Evolutionary conservation across 1,284 basidiomycete species (phyloP).

Genomic region (Leucoagaricus sp.): DNA sequence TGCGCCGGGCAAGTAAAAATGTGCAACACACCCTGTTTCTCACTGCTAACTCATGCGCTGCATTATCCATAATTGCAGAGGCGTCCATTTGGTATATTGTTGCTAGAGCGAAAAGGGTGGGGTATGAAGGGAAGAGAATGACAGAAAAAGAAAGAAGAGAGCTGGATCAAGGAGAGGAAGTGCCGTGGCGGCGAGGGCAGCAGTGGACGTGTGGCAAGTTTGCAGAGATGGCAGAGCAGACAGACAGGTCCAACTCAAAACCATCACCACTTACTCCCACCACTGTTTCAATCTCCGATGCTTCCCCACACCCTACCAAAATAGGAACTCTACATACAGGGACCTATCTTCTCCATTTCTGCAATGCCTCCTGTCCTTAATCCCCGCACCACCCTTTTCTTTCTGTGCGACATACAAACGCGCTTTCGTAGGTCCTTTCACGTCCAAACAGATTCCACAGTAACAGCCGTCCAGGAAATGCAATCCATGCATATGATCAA

Average conservation of each 20-base stretch:
- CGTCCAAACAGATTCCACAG: background rate
- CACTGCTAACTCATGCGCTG: conserved; percentile 38
- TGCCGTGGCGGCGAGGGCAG: conserved; percentile 19
- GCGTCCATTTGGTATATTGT: conserved; percentile 9
- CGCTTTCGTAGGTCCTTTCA: conserved; percentile 60
- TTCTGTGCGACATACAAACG: conserved; percentile 81
- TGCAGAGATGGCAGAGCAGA: conserved; percentile 10
- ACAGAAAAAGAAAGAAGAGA: conserved; percentile 20
- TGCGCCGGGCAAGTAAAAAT: background rate
- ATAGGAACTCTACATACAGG: background rate
- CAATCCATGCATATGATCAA: conserved; percentile 70
- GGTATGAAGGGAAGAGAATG: conserved; percentile 4
- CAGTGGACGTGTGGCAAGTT: background rate
- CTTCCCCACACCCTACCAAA: background rate
- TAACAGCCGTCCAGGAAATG: conserved; percentile 37
- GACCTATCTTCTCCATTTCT: conserved; percentile 10
- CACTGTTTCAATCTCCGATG: conserved; percentile 18
- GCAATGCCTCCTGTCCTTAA: conserved; percentile 39
- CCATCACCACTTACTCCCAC: conserved; percentile 10
- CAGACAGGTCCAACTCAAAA: conserved; percentile 16
- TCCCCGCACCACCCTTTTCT: conserved; percentile 58
- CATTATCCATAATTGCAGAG: conserved; percentile 14
- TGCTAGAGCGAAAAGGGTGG: background rate
- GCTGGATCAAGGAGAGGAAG: conserved; percentile 30
- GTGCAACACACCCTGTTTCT: conserved; percentile 43